These are phyloP conservation scores for Dillenia suffruticosa DNA, from an alignment of 164 flowering plant genomes.

Conservation along the genomic window DNA sequence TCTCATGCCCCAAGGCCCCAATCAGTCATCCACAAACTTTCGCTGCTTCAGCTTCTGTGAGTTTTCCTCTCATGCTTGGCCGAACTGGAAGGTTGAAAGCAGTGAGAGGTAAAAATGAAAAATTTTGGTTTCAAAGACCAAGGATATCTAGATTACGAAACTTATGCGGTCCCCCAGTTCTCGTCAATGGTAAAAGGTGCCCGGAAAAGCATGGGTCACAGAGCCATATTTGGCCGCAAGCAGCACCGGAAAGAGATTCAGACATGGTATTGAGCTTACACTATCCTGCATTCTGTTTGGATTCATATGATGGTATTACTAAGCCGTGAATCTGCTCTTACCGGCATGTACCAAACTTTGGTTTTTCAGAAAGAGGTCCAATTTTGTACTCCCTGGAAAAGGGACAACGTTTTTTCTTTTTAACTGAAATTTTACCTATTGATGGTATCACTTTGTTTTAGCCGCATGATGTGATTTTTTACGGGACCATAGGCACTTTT, in stretches of 20 bases:
- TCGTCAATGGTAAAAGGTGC: slow-evolving; percentile 9
- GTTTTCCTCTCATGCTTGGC: slow-evolving; percentile 23
- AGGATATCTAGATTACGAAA: slow-evolving; percentile 28
- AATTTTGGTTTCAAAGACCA: slow-evolving; percentile 10
- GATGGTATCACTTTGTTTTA: no score
- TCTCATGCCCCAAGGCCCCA: slow-evolving; percentile 6
- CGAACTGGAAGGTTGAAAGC: slow-evolving; percentile 30
- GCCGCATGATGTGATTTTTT: no score
- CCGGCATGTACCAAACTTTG: no score
- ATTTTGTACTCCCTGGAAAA: no score
- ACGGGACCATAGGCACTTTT: no score
- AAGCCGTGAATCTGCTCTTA: no score
- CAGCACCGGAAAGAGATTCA: slow-evolving; percentile 16
- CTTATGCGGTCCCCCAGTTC: slow-evolving; percentile 14
- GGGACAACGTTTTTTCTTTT: no score
- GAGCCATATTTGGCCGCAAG: slow-evolving; percentile 13
- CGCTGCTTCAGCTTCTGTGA: slow-evolving; percentile 17
- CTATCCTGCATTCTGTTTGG: slow-evolving; percentile 25
- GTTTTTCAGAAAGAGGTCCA: no score
- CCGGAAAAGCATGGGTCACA: slow-evolving; percentile 2
- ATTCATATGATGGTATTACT: slow-evolving; percentile 10
- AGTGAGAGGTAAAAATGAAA: slow-evolving; percentile 5
- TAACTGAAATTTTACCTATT: no score
- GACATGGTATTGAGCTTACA: slow-evolving; percentile 48
- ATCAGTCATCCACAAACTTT: neutral